These are phyloP conservation scores for Annona squamosa DNA, from an alignment of 164 flowering plant genomes.

Conservation along the genomic window DNA sequence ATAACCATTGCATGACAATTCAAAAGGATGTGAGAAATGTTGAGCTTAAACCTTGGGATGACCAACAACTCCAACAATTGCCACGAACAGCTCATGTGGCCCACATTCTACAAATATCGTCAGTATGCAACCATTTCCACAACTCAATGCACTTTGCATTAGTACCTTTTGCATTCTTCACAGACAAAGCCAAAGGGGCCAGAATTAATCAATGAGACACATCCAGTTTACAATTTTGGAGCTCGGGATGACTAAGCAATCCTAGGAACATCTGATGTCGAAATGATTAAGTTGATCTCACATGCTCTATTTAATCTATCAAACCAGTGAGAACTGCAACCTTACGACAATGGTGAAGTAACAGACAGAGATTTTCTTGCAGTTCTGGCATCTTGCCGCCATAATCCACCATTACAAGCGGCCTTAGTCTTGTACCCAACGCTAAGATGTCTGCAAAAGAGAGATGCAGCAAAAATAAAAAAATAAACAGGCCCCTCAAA, in stretches of 20 bases:
- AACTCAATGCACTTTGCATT: too few species aligned
- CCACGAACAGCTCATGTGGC: too few species aligned
- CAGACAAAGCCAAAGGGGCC: neutral
- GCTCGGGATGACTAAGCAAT: neutral
- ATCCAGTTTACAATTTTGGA: neutral
- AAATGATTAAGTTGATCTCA: neutral
- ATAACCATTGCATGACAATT: too few species aligned
- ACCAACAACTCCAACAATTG: too few species aligned
- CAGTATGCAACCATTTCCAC: too few species aligned
- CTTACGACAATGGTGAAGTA: constrained; percentile 49
- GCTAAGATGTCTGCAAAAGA: constrained; percentile 65
- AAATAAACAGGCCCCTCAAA: neutral
- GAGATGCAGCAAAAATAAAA: constrained; percentile 3
- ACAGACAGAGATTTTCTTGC: constrained; percentile 46
- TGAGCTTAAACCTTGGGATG: too few species aligned
- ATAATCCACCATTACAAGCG: constrained; percentile 90
- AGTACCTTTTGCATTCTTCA: neutral
- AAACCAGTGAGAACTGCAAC: constrained; percentile 23
- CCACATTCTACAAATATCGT: too few species aligned
- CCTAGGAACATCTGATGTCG: neutral
- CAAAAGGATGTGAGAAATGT: too few species aligned
- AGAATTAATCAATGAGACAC: neutral
- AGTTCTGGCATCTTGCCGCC: constrained; percentile 96
- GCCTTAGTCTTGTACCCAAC: constrained; percentile 75
- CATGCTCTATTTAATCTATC: neutral